Evolutionary conservation across 1,139 yeast species (phyloP).

Genomic region (Meyerozyma sp.): DNA sequence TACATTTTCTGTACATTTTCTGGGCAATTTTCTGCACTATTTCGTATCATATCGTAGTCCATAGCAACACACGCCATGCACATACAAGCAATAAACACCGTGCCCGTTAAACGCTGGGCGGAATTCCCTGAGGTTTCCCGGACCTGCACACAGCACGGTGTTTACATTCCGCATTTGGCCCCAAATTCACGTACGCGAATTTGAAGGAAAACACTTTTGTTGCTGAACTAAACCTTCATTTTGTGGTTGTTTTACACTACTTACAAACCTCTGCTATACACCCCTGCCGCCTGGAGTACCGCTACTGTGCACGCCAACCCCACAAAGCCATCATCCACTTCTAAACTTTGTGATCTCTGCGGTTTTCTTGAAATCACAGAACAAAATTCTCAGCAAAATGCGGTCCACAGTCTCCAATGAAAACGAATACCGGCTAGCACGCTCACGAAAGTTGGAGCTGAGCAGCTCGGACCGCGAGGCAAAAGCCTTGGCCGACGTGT

Average conservation of each 20-base stretch:
- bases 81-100: not conserved
- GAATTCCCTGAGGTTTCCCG: no score
- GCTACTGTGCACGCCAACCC: not conserved
- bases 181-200: not conserved
- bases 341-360: not conserved
- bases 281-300: not conserved
- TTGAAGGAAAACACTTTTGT: not conserved
- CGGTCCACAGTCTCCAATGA: slow-evolving; percentile 38
- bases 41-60: no score
- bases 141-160: not conserved
- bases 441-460: slow-evolving; percentile 14
- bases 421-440: slow-evolving; percentile 34
- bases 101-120: not conserved
- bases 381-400: slow-evolving; percentile 15
- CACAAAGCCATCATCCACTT: not conserved
- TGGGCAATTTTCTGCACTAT: no score
- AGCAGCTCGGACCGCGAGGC: slow-evolving; percentile 2
- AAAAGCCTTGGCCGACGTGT: slow-evolving; percentile 36
- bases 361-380: not conserved
- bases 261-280: not conserved
- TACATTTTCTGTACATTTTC: no score
- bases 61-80: not conserved
- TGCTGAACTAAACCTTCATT: not conserved
- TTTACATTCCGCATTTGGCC: not conserved
- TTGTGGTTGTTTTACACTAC: not conserved